A percentile compares a stretch with the other conserved stretches of the same genome.
phyloP scores from a whole-genome alignment of 768 basidiomycete genomes.

The Lactifluus echinatus region DNA sequence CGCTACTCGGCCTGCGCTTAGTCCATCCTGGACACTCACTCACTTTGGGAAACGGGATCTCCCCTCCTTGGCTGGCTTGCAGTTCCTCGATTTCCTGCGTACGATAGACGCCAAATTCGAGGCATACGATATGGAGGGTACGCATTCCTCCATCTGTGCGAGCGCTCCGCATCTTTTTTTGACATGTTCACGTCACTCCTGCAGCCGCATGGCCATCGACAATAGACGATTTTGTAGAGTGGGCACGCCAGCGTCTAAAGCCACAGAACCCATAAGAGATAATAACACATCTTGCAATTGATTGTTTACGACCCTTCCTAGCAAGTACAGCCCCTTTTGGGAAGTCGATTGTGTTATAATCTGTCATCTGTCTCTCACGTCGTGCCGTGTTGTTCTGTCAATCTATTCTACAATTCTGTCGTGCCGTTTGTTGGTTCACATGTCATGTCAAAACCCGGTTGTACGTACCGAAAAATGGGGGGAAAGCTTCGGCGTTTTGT shows the following conservation, averaged over 20 bases:
- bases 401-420: not conserved
- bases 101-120: slow-evolving; percentile 63
- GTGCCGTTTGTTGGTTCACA: not conserved
- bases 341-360: not conserved
- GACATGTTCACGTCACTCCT: slow-evolving; percentile 11
- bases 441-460: not conserved
- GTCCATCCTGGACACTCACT: not conserved
- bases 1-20: too few relatives aligned
- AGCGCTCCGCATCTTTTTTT: slow-evolving; percentile 8
- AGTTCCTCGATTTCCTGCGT: slow-evolving; percentile 77
- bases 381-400: not conserved
- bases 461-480: not conserved
- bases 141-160: not conserved
- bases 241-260: slow-evolving; percentile 39
- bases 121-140: slow-evolving; percentile 72
- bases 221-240: slow-evolving; percentile 77
- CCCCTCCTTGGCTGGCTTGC: not conserved
- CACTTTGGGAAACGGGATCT: not conserved
- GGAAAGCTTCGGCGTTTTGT: not conserved
- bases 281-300: not conserved
- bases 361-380: not conserved
- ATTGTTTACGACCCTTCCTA: not conserved
- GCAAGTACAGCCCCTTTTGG: not conserved
- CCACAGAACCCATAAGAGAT: slow-evolving; percentile 2
- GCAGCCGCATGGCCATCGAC: slow-evolving; percentile 81